Percentiles rank a stretch among this genome's conserved stretches.
Evolutionary conservation across 257 asterid genomes (phyloP).

Genomic region (Nicotiana otophora): DNA sequence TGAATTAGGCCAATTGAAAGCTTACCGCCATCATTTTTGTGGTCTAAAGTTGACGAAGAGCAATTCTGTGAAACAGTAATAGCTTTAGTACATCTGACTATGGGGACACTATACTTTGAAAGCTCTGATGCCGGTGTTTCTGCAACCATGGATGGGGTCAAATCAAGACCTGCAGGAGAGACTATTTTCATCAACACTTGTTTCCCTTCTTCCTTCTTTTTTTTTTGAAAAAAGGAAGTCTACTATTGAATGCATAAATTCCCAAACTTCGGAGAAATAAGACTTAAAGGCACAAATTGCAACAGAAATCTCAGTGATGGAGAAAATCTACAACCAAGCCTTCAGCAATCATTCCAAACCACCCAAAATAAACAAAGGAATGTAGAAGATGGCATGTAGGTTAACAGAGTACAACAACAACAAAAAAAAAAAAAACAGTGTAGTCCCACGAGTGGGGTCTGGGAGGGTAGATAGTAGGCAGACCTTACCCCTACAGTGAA

Average conservation of each 20-base stretch:
- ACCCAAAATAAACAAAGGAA: neutral
- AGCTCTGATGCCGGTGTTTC: slow-evolving; percentile 65
- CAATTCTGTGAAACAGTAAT: slow-evolving; percentile 16
- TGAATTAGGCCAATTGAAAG: neutral
- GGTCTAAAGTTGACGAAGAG: slow-evolving; percentile 19
- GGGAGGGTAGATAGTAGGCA: too few relatives aligned
- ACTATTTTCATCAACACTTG: slow-evolving; percentile 3
- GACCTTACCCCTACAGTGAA: too few relatives aligned
- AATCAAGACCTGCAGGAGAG: slow-evolving; percentile 24
- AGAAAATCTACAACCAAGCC: neutral
- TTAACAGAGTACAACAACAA: neutral
- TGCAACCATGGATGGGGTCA: slow-evolving; percentile 40
- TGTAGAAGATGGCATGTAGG: neutral
- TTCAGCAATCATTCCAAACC: neutral
- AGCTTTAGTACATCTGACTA: slow-evolving; percentile 24
- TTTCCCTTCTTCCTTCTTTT: neutral
- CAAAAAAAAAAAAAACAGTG: too few relatives aligned
- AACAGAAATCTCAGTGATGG: neutral
- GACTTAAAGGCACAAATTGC: neutral
- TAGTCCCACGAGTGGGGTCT: too few relatives aligned
- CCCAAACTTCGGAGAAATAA: neutral
- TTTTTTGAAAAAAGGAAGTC: neutral
- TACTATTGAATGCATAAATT: neutral
- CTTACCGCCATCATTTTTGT: slow-evolving; percentile 5
- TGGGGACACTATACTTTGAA: slow-evolving; percentile 23